Conservation (phyloP, 1,139 yeast species). For the Ogataea hybrid region DNA sequence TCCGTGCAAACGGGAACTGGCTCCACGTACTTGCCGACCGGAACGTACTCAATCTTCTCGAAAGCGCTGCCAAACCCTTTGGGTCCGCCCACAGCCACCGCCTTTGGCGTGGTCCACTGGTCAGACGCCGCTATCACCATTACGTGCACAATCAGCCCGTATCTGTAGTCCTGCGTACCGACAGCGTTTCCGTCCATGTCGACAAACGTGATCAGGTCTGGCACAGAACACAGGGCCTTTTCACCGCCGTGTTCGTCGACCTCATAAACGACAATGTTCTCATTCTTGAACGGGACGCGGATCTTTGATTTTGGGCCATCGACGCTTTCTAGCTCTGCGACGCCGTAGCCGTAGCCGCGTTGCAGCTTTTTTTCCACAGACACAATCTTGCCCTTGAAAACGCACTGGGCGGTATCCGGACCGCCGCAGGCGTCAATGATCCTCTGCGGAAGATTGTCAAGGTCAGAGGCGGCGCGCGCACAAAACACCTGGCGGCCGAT, state of each 20-base stretch:
- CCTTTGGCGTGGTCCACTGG: constrained; percentile 39
- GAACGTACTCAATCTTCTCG: constrained; percentile 34
- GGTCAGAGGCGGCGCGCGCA: constrained; percentile 26
- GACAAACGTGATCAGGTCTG: constrained; percentile 44
- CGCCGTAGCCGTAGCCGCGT: constrained; percentile 35
- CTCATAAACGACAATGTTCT: constrained; percentile 37
- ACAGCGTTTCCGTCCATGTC: constrained; percentile 46
- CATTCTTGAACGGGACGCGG: constrained; percentile 40
- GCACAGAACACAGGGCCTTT: constrained; percentile 40
- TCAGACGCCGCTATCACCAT: constrained; percentile 39
- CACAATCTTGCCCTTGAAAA: constrained; percentile 32
- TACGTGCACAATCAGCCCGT: constrained; percentile 42
- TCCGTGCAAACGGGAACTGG: constrained; percentile 42
- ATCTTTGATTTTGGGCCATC: constrained; percentile 13
- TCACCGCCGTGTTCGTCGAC: constrained; percentile 30
- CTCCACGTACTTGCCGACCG: constrained; percentile 35
- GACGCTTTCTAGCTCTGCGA: constrained; percentile 23
- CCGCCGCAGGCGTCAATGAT: constrained; percentile 30
- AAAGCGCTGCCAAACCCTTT: constrained; percentile 35
- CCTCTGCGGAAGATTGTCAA: constrained; percentile 30
- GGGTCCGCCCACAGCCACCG: constrained; percentile 42
- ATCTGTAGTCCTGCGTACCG: constrained; percentile 47
- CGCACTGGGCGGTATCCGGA: constrained; percentile 19
- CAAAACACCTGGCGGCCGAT: constrained; percentile 31
- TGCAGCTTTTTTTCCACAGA: constrained; percentile 31